Base-by-base conservation (phyloP, 805 yeast species). In the Starmerella geochares region DNA sequence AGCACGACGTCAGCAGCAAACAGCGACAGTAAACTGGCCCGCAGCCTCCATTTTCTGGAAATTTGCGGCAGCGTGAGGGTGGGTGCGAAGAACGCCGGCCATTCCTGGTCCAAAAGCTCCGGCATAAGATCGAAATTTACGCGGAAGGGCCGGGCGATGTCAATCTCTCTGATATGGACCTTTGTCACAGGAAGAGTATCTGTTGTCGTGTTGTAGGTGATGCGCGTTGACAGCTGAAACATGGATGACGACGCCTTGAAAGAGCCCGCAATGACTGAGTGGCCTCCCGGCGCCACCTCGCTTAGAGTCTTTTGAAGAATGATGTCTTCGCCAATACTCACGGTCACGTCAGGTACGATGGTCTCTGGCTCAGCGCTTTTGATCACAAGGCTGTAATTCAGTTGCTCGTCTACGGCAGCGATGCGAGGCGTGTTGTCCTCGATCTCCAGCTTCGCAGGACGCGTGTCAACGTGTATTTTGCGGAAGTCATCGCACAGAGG, bases 51-150 rank as follows among this genome's bases (percentile, higher is more conserved):
- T 11, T 63, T 54, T 38, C 67, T 61, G 23, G 56, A 47, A 31
- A 67, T 61, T 16, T 52, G 56, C 2, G 69, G 70, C 21, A 61
- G 47, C 40, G 35, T 54, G 14, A 50, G 52, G 10, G 53, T 48
- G 7, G 67, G 62, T 11, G 65, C 59, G 52, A 69, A 70, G 36
- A 64, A 50, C 35, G 59, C 64, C n/a, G 68, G 66, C 73, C 73
- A 69, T 4, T 50, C 49, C 21, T 60, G 64, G 1, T 57, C 58
- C 35, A 64, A 60, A 11, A 56, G 51, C 23, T 62, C 57, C 1
- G 73, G 70, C 6, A 61, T 31, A 6, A 69, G 63, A 23, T 65
- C 67, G 46, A 66, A 69, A 14, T 62, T 60, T 11, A 61, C 64
- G 2, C 69, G 58, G 50, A 69, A 66, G 7, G 72, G 71, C 32